Conservation (phyloP, 768 basidiomycete genomes). For the Porphyrellus cyaneotinctus region DNA sequence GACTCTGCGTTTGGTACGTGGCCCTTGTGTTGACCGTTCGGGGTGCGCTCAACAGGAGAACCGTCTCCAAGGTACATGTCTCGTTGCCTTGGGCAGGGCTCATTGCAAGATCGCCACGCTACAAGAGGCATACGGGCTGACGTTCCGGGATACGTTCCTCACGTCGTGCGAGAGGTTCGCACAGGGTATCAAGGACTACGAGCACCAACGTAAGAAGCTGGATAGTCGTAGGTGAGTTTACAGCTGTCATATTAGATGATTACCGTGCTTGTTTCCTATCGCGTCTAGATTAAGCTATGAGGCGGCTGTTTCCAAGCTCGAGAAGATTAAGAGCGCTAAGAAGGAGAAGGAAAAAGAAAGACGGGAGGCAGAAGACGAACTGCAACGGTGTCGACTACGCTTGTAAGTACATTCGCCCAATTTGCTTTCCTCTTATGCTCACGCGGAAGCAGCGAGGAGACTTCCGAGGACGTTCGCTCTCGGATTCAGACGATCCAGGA, state of each 20-base stretch:
- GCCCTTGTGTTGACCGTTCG: constrained; percentile 3
- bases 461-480: constrained; percentile 75
- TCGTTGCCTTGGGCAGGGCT: constrained; percentile 74
- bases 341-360: constrained; percentile 78
- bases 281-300: constrained; percentile 66
- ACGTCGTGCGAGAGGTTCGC: constrained; percentile 58
- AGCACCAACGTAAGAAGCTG: constrained; percentile 75
- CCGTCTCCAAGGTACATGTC: constrained; percentile 51
- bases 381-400: constrained; percentile 63
- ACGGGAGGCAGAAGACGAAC: constrained; percentile 77
- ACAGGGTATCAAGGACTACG: constrained; percentile 82
- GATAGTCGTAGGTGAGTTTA: constrained; percentile 70
- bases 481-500: constrained; percentile 80
- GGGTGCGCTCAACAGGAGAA: background rate
- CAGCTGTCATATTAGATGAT: background rate
- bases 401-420: constrained; percentile 51
- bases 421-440: constrained; percentile 3
- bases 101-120: constrained; percentile 82
- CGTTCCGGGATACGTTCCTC: constrained; percentile 72
- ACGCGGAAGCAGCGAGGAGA: constrained; percentile 64
- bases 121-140: constrained; percentile 76
- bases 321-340: constrained; percentile 65
- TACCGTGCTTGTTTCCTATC: background rate
- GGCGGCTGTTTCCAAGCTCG: constrained; percentile 64
- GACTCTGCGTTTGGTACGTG: constrained; percentile 67